Base-by-base conservation (phyloP, 495 filamentous ascomycete species). In the Podospora bellae-mahoneyi region DNA sequence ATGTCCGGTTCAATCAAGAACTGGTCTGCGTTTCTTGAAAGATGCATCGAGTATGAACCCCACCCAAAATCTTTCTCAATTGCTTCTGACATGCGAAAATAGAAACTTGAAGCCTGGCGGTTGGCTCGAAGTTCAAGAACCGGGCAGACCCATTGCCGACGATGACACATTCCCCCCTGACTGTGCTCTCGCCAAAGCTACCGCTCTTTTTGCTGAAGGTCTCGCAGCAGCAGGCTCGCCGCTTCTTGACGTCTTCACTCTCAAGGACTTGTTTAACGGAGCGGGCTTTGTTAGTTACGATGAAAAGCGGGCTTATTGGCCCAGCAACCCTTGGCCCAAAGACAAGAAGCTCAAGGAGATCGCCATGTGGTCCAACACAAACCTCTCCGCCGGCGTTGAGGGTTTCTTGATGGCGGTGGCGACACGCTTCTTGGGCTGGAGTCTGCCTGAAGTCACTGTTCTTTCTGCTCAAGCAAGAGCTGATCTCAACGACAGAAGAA, bases 311-410 rank as follows among this genome's bases (percentile, higher is more conserved):
- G 74, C 66, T 59, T 69, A 73, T 60, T 69, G 77, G 64, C 81
- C 81, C 0, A 79, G 75, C 7, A 83, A 78, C 68, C 66, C 72
- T 0, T 84, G 83, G 82, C 75, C 82, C 6, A 77, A 69, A 39
- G 79, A 83, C 44, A 75, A 74, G 34, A 78, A 82, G 62, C 76
- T 80, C 62, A 85, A 85, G 69, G 78, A 81, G 67, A 78, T 85
- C 26, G 84, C 85, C 1, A 62, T 70, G 56, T 74, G 66, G 57
- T 64, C 58, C 44, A 67, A 78, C 18, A 15, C 54, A 7, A 44
- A 39, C 15, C 10, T 39, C 10, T 39, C 27, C 2, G 18, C 61
- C 5, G 61, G 28, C 4, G 13, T 63, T 15, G 61, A 63, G 32
- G 61, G 28, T 10, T 63, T 63, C 18, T 39, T 39, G 28, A 28